Conservation (phyloP, 768 basidiomycete species). For the Suillus fuscotomentosus region DNA sequence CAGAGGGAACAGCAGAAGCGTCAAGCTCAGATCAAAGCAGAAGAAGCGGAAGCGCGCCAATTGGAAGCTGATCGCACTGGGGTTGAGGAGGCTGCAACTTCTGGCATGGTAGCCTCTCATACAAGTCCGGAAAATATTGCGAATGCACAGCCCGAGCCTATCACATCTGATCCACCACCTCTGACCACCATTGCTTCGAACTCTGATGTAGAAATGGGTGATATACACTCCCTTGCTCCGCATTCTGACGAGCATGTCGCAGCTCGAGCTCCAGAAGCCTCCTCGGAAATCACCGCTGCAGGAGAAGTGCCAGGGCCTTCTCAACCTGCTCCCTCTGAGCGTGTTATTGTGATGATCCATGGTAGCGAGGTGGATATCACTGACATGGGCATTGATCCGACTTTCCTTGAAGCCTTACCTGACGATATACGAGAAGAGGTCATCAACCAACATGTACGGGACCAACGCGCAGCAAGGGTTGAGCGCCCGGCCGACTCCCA, state of each 20-base stretch:
- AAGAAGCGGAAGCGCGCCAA: slow-evolving; percentile 43
- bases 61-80: slow-evolving; percentile 32
- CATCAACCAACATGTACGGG: slow-evolving; percentile 93
- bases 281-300: slow-evolving; percentile 15
- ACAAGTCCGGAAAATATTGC: slow-evolving; percentile 1
- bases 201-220: slow-evolving; percentile 53
- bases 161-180: slow-evolving; percentile 7
- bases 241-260: slow-evolving; percentile 18
- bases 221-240: slow-evolving; percentile 27
- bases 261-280: slow-evolving; percentile 19
- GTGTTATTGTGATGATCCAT: slow-evolving; percentile 88
- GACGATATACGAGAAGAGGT: slow-evolving; percentile 99
- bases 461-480: slow-evolving; percentile 76
- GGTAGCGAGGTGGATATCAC: slow-evolving; percentile 96
- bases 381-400: slow-evolving; percentile 97
- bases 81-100: slow-evolving; percentile 31
- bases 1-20: slow-evolving; percentile 36
- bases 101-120: neutral
- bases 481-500: slow-evolving; percentile 80
- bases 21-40: slow-evolving; percentile 54
- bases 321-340: slow-evolving; percentile 39
- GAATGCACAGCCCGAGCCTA: slow-evolving; percentile 8
- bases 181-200: slow-evolving; percentile 30
- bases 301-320: slow-evolving; percentile 29
- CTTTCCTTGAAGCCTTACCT: slow-evolving; percentile 95